A percentile compares a stretch with the other conserved stretches of the same genome.
phyloP scores from a whole-genome alignment of 306 rosid species.

The Cucumis sativus region Cucumber_9930_V3 NC_026661.2:2191501-2192000 shows the following conservation, averaged over 20 bases:
- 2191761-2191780: conserved; percentile 54
- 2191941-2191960: conserved; percentile 21
- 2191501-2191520: too few species aligned
- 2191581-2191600: too few species aligned
- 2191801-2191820: conserved; percentile 25
- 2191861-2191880: not conserved
- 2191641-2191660: too few species aligned
- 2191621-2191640: too few species aligned
- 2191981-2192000: not conserved
- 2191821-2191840: conserved; percentile 5
- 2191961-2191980: not conserved
- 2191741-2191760: conserved; percentile 31
- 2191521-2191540: too few species aligned
- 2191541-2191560: too few species aligned
- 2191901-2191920: conserved; percentile 31
- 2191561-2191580: too few species aligned
- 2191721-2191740: not conserved
- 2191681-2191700: conserved; percentile 1
- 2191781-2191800: conserved; percentile 8
- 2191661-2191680: not conserved
- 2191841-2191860: not conserved
- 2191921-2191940: conserved; percentile 30
- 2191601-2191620: too few species aligned
- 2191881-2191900: conserved; percentile 11
- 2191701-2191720: not conserved